Evolutionary conservation across 164 flowering plant genomes (phyloP).

Genomic region (Aristolochia californica): DNA sequence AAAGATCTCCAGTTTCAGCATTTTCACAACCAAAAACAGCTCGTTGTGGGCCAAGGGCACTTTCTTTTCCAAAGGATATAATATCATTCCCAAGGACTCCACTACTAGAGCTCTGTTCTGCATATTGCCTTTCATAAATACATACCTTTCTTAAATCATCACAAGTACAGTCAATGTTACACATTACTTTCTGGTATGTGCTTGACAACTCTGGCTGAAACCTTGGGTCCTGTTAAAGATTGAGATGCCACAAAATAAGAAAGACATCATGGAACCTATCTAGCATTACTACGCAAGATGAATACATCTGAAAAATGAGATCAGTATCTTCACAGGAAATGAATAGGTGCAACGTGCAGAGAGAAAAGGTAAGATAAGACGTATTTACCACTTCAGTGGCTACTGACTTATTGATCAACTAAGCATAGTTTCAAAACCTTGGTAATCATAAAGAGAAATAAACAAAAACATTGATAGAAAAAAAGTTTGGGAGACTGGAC

Average conservation of each 20-base stretch:
- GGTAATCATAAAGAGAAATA: too few species aligned
- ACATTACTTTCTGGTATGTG: conserved; percentile 76
- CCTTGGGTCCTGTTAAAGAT: conserved; percentile 67
- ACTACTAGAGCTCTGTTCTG: conserved; percentile 96
- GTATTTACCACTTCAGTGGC: too few species aligned
- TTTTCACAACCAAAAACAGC: conserved; percentile 96
- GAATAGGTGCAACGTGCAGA: too few species aligned
- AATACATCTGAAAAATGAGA: too few species aligned
- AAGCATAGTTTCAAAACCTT: too few species aligned
- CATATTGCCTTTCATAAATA: conserved; percentile 82
- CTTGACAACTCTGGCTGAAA: conserved; percentile 82
- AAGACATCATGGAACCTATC: neutral
- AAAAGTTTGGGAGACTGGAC: too few species aligned
- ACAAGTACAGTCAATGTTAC: conserved; percentile 74
- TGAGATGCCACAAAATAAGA: neutral
- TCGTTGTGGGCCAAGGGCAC: conserved; percentile 78
- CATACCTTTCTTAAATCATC: conserved; percentile 56
- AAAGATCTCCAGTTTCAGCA: conserved; percentile 89
- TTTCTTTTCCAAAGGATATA: conserved; percentile 76
- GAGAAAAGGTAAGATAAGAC: too few species aligned
- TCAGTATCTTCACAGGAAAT: too few species aligned
- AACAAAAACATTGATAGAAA: too few species aligned
- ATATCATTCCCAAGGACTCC: conserved; percentile 91
- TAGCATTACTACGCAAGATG: too few species aligned
- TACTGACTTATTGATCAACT: too few species aligned